Percentiles rank a stretch among this genome's conserved stretches.
phyloP scores from a whole-genome alignment of 805 yeast genomes.

The Hanseniaspora taiwanica region DNA sequence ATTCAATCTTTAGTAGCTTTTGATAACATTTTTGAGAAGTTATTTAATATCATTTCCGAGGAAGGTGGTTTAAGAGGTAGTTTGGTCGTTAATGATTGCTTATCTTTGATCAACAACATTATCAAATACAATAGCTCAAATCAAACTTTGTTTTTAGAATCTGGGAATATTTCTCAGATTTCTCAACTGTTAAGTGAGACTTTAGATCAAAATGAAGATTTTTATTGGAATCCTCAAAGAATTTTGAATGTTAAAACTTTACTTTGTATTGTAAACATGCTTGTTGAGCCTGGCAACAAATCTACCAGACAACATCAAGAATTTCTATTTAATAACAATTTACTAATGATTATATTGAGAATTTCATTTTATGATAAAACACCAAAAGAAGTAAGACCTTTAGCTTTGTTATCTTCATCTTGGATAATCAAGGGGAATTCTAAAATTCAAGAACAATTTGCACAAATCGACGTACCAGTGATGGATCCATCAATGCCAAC shows the following conservation, averaged over 20 bases:
- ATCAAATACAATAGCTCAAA: slow-evolving; percentile 76
- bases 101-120: slow-evolving; percentile 59
- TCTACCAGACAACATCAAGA: slow-evolving; percentile 48
- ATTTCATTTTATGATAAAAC: slow-evolving; percentile 56
- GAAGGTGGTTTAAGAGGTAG: slow-evolving; percentile 89
- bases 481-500: slow-evolving; percentile 57
- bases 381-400: slow-evolving; percentile 51
- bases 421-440: slow-evolving; percentile 59
- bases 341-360: slow-evolving; percentile 51
- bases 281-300: slow-evolving; percentile 63
- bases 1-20: slow-evolving; percentile 90
- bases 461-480: slow-evolving; percentile 83
- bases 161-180: slow-evolving; percentile 60
- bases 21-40: slow-evolving; percentile 76
- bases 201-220: slow-evolving; percentile 29
- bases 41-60: slow-evolving; percentile 65
- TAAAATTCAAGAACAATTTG: slow-evolving; percentile 54
- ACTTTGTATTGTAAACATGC: slow-evolving; percentile 58
- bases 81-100: slow-evolving; percentile 80
- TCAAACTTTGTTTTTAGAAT: slow-evolving; percentile 78
- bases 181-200: slow-evolving; percentile 54
- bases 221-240: slow-evolving; percentile 71
- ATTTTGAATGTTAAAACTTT: slow-evolving; percentile 50
- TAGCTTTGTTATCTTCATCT: slow-evolving; percentile 63
- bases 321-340: slow-evolving; percentile 40